Conservation (phyloP, 1,139 yeast species). For the Geotrichum candidum region DNA sequence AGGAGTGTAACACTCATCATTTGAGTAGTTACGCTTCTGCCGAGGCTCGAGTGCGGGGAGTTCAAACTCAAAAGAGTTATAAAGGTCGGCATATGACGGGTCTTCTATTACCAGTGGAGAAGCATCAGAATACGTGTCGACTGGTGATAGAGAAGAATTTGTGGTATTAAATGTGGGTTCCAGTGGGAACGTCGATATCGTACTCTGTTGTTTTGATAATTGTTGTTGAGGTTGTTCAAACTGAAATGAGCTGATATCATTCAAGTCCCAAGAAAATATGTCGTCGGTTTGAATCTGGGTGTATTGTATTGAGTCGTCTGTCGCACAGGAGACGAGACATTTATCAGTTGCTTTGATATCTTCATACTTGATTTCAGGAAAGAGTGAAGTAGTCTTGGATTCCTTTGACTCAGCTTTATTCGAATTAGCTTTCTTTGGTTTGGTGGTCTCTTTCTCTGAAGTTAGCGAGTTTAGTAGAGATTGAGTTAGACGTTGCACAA, state of each 20-base stretch:
- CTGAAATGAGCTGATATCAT: not conserved
- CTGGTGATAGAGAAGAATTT: not conserved
- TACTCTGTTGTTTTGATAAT: not conserved
- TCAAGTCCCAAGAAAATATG: not conserved
- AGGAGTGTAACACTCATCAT: not conserved
- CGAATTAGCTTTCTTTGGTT: not conserved
- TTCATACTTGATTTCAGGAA: slow-evolving; percentile 1
- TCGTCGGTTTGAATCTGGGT: not conserved
- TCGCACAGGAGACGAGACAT: slow-evolving; percentile 1
- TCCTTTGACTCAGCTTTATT: not conserved
- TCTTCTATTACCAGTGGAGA: not conserved
- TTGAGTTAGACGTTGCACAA: not conserved
- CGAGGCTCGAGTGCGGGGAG: not conserved
- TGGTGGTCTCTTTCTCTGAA: not conserved
- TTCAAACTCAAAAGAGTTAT: not conserved
- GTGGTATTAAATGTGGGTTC: not conserved
- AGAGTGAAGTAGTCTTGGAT: not conserved
- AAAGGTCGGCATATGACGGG: not conserved
- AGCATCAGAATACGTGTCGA: not conserved
- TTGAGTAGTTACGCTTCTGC: not conserved
- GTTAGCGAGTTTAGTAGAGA: not conserved
- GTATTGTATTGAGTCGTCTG: not conserved
- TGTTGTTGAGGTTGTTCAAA: not conserved
- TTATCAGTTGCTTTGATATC: slow-evolving; percentile 2
- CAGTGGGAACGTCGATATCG: not conserved